phyloP scores from a whole-genome alignment of 208 protist genomes.

The Trichomonas gallinae region DNA sequence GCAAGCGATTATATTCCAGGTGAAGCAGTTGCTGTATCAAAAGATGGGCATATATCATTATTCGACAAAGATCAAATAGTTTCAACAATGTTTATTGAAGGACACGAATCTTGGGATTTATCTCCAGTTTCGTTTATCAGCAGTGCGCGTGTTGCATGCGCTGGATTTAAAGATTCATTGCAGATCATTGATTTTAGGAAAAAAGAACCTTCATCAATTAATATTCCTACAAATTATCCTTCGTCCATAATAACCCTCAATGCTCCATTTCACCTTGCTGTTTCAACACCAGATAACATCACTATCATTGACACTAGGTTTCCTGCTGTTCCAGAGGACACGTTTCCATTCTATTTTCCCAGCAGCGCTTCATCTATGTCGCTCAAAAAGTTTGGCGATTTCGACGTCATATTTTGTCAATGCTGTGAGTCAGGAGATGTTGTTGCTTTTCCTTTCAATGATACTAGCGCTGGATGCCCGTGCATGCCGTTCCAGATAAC shows the following conservation, averaged over 20 bases:
- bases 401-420: background rate
- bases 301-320: background rate
- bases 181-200: background rate
- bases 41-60: background rate
- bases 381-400: background rate
- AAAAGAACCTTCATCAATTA: background rate
- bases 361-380: background rate
- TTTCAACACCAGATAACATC: background rate
- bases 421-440: background rate
- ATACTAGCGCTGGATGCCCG: background rate
- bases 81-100: background rate
- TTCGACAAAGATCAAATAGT: background rate
- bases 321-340: background rate
- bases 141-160: background rate
- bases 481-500: background rate
- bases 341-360: background rate
- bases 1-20: background rate
- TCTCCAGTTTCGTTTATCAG: background rate
- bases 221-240: background rate
- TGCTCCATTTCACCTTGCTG: background rate
- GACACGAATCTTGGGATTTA: background rate
- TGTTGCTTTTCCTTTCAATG: background rate
- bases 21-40: background rate
- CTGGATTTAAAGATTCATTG: background rate
- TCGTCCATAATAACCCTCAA: background rate